Conservation (phyloP, 306 rosid genomes). For the Sesbania bispinosa region DNA sequence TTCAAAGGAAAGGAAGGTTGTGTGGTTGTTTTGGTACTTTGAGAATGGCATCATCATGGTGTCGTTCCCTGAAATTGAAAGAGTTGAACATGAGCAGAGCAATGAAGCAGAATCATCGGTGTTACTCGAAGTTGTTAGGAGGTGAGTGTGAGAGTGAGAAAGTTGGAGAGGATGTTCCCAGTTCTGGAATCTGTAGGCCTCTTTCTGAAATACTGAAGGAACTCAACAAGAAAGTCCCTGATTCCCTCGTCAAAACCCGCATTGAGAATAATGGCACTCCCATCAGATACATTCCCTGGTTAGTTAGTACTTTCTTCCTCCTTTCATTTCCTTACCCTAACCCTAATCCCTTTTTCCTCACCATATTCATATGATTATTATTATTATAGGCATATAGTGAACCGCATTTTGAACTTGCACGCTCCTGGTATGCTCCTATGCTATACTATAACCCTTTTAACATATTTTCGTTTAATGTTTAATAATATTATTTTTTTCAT, state of each 20-base stretch:
- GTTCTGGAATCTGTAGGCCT: constrained; percentile 68
- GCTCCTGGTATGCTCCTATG: constrained; percentile 49
- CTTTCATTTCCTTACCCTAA: too few relatives aligned
- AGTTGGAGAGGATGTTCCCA: constrained; percentile 9
- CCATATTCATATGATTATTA: background rate
- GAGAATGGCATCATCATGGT: background rate
- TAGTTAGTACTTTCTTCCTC: too few relatives aligned
- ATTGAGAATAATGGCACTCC: constrained; percentile 45
- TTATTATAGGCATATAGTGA: constrained; percentile 61
- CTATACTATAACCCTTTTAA: background rate
- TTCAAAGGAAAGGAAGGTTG: too few relatives aligned
- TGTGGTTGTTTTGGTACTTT: too few relatives aligned
- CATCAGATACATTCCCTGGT: constrained; percentile 71
- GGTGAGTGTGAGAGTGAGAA: background rate
- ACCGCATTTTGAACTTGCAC: constrained; percentile 74
- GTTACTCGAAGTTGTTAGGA: background rate
- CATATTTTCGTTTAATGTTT: background rate
- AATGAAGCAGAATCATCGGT: background rate
- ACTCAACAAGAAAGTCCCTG: constrained; percentile 80
- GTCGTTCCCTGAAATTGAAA: background rate
- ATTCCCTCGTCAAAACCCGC: constrained; percentile 59
- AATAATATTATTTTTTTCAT: background rate
- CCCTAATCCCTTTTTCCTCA: background rate
- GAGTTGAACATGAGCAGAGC: background rate
- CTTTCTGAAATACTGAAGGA: constrained; percentile 70